Evolutionary conservation across 1,139 yeast species (phyloP).

Genomic region (Yamadazyma atmosphaerica): DNA sequence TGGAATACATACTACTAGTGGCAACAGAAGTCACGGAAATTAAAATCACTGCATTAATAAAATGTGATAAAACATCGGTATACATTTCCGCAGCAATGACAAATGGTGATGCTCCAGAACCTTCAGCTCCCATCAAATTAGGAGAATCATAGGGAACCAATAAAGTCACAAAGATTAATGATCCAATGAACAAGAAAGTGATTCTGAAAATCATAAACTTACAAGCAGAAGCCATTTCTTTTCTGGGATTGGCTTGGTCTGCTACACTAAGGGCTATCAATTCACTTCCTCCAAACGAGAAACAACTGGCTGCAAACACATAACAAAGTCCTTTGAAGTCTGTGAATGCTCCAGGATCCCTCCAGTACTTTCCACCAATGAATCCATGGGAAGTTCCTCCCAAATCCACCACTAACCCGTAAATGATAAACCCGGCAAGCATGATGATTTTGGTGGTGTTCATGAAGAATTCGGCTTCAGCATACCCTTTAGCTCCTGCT

Average conservation of each 20-base stretch:
- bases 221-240: slow-evolving; percentile 43
- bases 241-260: slow-evolving; percentile 42
- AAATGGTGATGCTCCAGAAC: slow-evolving; percentile 41
- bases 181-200: slow-evolving; percentile 40
- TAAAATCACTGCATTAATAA: slow-evolving; percentile 45
- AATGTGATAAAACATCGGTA: slow-evolving; percentile 38
- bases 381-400: slow-evolving; percentile 43
- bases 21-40: slow-evolving; percentile 49
- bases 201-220: slow-evolving; percentile 43
- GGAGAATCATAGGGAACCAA: slow-evolving; percentile 42
- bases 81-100: slow-evolving; percentile 46
- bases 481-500: slow-evolving; percentile 45
- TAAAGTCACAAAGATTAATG: slow-evolving; percentile 42
- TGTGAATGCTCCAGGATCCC: slow-evolving; percentile 39
- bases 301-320: slow-evolving; percentile 40
- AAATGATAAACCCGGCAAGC: slow-evolving; percentile 40
- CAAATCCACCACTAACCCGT: slow-evolving; percentile 39
- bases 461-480: slow-evolving; percentile 45
- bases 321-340: slow-evolving; percentile 41
- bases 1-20: slow-evolving; percentile 44
- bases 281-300: slow-evolving; percentile 42
- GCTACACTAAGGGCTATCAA: slow-evolving; percentile 43
- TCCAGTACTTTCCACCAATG: slow-evolving; percentile 52
- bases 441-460: slow-evolving; percentile 37
- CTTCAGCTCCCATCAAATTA: slow-evolving; percentile 39